phyloP scores from a whole-genome alignment of 345 rosid genomes.

The Eucalyptus cloeziana region DNA sequence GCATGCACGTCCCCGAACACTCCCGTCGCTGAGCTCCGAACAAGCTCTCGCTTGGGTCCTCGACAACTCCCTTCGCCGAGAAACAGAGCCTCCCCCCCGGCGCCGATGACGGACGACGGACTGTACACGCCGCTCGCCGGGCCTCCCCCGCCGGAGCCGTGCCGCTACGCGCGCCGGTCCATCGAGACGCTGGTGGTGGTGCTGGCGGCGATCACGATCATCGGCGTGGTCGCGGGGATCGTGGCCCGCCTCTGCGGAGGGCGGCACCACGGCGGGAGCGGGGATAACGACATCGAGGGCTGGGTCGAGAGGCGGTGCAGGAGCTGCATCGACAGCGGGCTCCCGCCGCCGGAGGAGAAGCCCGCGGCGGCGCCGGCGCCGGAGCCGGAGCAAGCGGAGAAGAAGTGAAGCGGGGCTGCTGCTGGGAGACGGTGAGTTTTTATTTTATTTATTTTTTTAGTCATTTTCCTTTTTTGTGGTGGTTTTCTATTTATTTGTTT shows the following conservation, averaged over 20 bases:
- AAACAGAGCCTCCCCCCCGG: not conserved
- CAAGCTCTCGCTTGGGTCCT: not conserved
- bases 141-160: conserved; percentile 8
- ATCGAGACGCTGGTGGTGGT: conserved; percentile 75
- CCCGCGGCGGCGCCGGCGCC: conserved; percentile 1
- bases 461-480: not conserved
- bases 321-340: conserved; percentile 78
- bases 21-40: not conserved
- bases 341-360: conserved; percentile 25
- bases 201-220: conserved; percentile 68
- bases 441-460: not conserved
- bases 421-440: not conserved
- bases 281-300: conserved; percentile 79
- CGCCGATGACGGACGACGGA: not conserved
- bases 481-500: not conserved
- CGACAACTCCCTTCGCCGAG: not conserved
- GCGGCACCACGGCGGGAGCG: conserved; percentile 44
- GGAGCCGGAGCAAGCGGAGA: conserved; percentile 19
- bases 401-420: conserved; percentile 15
- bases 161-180: conserved; percentile 27
- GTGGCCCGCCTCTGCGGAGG: conserved; percentile 73
- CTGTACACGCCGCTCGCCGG: not conserved
- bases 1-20: not conserved
- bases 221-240: conserved; percentile 62
- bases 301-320: conserved; percentile 82